Percentiles rank a stretch among this genome's conserved stretches.
These are phyloP conservation scores for Eruca vesicaria DNA, from an alignment of 441 rosid species.

Conservation along the genomic window DNA sequence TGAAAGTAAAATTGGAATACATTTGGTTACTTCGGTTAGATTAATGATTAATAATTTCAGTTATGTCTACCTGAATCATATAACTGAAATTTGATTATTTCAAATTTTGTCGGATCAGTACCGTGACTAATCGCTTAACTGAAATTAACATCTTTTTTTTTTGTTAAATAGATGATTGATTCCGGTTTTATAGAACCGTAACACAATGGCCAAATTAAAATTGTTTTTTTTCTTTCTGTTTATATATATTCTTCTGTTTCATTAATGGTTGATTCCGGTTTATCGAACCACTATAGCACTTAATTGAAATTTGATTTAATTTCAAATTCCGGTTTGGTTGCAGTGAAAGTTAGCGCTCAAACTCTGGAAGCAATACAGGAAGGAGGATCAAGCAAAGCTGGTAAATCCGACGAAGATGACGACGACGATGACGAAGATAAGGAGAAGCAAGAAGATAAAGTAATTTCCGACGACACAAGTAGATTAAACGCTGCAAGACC, in stretches of 20 bases:
- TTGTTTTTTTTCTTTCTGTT: no score
- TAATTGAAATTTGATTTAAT: not conserved
- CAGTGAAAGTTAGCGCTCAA: slow-evolving; percentile 27
- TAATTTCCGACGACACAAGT: not conserved
- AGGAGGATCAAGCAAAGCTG: slow-evolving; percentile 43
- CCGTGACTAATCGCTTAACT: no score
- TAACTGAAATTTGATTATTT: no score
- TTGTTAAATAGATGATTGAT: not conserved
- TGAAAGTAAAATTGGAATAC: no score
- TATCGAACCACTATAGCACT: not conserved
- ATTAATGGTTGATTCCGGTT: not conserved
- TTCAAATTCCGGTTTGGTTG: not conserved
- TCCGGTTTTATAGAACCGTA: not conserved
- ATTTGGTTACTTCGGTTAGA: no score
- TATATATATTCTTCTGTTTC: not conserved
- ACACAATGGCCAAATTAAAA: no score
- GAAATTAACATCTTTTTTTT: not conserved
- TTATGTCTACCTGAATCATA: no score
- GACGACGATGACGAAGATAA: not conserved
- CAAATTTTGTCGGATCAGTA: no score
- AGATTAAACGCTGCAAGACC: slow-evolving; percentile 25
- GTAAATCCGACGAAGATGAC: slow-evolving; percentile 30
- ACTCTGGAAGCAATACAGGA: slow-evolving; percentile 55
- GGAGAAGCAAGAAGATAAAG: slow-evolving; percentile 3
- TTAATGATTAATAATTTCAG: no score